Evolutionary conservation across 2,329 filamentous ascomycete species (phyloP).

Genomic region (Ceratocystis colombiana): DNA sequence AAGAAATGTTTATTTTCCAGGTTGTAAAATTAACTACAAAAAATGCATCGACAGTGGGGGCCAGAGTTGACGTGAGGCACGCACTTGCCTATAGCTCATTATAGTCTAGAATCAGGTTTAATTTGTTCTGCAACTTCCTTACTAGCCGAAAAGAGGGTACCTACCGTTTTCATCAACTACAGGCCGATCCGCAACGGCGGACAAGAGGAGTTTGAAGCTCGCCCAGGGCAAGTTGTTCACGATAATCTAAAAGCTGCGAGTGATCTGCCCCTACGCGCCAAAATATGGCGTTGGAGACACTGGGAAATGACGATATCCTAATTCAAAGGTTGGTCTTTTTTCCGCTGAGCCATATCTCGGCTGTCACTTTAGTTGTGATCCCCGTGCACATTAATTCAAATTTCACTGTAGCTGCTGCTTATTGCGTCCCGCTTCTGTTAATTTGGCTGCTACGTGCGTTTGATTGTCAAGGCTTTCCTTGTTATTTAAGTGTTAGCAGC

Average conservation of each 20-base stretch:
- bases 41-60: no score
- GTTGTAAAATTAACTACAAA: no score
- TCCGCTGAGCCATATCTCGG: conserved; percentile 4
- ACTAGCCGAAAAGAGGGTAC: no score
- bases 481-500: not conserved
- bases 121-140: no score
- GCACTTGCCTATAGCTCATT: no score
- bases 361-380: conserved; percentile 11
- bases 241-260: not conserved
- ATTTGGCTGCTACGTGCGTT: not conserved
- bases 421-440: not conserved
- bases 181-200: no score
- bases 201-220: no score
- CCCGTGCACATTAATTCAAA: conserved; percentile 3
- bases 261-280: not conserved
- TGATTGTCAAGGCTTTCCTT: conserved; percentile 6
- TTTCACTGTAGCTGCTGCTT: not conserved
- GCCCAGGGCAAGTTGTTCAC: not conserved
- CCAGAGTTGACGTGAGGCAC: no score
- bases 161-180: no score
- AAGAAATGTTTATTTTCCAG: no score
- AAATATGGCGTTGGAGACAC: not conserved
- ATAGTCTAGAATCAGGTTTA: no score
- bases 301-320: not conserved
- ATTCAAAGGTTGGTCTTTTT: conserved; percentile 5